phyloP scores from a whole-genome alignment of 2,329 filamentous ascomycete genomes.

The Pseudogymnoascus sp. region DNA sequence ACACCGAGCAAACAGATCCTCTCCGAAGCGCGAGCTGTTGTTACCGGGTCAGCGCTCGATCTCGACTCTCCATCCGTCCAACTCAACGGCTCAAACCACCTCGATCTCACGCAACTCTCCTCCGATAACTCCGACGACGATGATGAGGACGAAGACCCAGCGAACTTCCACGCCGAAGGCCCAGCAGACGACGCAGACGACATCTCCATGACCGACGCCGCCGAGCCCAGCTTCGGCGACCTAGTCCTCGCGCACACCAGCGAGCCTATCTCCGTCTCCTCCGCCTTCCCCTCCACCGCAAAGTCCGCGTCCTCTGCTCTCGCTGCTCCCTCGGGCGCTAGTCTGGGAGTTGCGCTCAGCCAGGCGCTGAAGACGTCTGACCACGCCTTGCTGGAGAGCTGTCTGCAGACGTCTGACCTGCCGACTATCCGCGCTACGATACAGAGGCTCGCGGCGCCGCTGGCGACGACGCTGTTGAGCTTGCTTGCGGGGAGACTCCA shows the following conservation, averaged over 20 bases:
- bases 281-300: slow-evolving; percentile 41
- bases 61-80: slow-evolving; percentile 16
- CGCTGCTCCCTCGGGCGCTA: slow-evolving; percentile 59
- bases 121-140: slow-evolving; percentile 46
- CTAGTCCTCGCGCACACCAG: slow-evolving; percentile 63
- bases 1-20: slow-evolving; percentile 45
- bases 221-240: slow-evolving; percentile 74
- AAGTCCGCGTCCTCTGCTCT: slow-evolving; percentile 13
- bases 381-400: slow-evolving; percentile 80
- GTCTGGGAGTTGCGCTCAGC: slow-evolving; percentile 83
- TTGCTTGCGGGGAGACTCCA: slow-evolving; percentile 84
- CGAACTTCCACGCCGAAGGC: slow-evolving; percentile 12
- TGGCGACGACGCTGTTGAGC: slow-evolving; percentile 71
- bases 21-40: slow-evolving; percentile 51
- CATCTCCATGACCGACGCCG: slow-evolving; percentile 28
- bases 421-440: slow-evolving; percentile 80
- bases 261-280: slow-evolving; percentile 69
- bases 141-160: slow-evolving; percentile 41
- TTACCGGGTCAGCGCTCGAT: slow-evolving; percentile 31
- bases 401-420: slow-evolving; percentile 72
- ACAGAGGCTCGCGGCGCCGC: slow-evolving; percentile 76
- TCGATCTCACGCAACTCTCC: slow-evolving; percentile 33
- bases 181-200: slow-evolving; percentile 36
- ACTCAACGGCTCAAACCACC: slow-evolving; percentile 39
- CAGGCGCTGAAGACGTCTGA: slow-evolving; percentile 93